Evolutionary conservation across 2,329 filamentous ascomycete genomes (phyloP), one percentile per base, ranked within the genome.

Genomic region (Decorospora gaudefroyi): DNA sequence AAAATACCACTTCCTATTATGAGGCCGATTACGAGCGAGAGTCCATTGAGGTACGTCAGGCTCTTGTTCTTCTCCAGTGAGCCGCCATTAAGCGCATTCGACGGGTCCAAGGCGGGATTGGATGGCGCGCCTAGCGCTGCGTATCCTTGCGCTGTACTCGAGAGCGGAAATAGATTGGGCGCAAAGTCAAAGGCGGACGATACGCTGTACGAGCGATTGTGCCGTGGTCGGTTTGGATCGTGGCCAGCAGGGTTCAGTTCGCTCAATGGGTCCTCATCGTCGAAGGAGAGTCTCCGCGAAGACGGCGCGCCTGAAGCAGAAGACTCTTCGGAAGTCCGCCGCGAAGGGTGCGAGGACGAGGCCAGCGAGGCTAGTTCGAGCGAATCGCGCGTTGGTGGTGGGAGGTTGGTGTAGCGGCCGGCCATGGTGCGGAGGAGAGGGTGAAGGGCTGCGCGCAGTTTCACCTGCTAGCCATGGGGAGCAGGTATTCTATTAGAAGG

Each of bases 1-100:
- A 97, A 99, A 63, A 99, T 96, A 10, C 92, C 93, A 16, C 89
- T 95, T 3, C 93, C 93, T 64, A 99, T 97, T 57, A 97, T 95
- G 53, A 99, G 74, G 1, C 93, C 92, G 34, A 97, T 82, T 35
- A 99, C 88, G 45, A 99, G 77, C 16, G 90, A 95, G 45, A 99
- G 72, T 1, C 93, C 93, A 70, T 99, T 99, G 32, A 97, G 68
- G 66, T 92, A 97, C 18, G 93, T 97, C 71, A 99, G 74, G 10
- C 88, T 95, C 76, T 99, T 99, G 76, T 95, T 87, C 70, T 90
- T 93, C 77, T 99, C 93, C 53, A 97, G 73, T 27, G 87, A 90
- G n/a, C 82, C 86, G 49, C 86, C 87, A n/a, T 83, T 81, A 15
- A 87, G 63, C 11, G 80, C 81, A 37, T 78, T 78, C 50, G 78